Conservation (phyloP, 495 filamentous ascomycete genomes). For the Tirmania nivea region DNA sequence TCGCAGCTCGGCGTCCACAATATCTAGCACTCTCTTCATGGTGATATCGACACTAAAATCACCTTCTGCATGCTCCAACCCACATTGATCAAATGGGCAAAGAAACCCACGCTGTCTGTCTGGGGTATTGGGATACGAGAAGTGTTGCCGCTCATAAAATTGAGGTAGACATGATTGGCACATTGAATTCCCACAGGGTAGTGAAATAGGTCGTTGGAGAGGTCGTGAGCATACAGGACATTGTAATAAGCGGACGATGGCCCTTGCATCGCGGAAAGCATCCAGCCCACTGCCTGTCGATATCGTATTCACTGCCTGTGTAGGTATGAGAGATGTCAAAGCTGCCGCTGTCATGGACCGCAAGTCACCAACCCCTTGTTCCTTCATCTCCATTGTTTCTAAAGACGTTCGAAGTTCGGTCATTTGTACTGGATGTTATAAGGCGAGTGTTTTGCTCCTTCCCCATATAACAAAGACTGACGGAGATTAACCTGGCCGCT, state of each 20-base stretch:
- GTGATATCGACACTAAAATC: slow-evolving; percentile 63
- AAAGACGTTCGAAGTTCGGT: not conserved
- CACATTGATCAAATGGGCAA: slow-evolving; percentile 49
- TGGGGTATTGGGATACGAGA: slow-evolving; percentile 49
- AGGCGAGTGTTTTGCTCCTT: not conserved
- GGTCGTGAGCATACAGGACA: slow-evolving; percentile 53
- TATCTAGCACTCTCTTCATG: slow-evolving; percentile 30
- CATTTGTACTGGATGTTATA: not conserved
- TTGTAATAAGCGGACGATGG: slow-evolving; percentile 48
- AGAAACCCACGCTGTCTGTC: slow-evolving; percentile 42
- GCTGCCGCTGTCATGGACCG: not conserved
- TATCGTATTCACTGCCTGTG: slow-evolving; percentile 1
- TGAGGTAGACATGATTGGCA: slow-evolving; percentile 57
- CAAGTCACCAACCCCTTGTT: not conserved
- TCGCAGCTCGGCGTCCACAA: slow-evolving; percentile 16
- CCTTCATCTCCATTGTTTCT: not conserved
- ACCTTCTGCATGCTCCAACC: slow-evolving; percentile 44
- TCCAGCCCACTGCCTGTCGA: slow-evolving; percentile 16
- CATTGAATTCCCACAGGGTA: slow-evolving; percentile 65
- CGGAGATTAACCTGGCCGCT: no score
- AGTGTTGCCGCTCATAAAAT: slow-evolving; percentile 35
- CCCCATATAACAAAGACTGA: not conserved
- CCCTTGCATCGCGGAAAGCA: slow-evolving; percentile 29
- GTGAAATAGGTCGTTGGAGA: slow-evolving; percentile 42
- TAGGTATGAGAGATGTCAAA: slow-evolving; percentile 1